A percentile compares a stretch with the other conserved stretches of the same genome.
phyloP scores from a whole-genome alignment of 2,329 filamentous ascomycete genomes.

The Thelonectria rubi region DNA sequence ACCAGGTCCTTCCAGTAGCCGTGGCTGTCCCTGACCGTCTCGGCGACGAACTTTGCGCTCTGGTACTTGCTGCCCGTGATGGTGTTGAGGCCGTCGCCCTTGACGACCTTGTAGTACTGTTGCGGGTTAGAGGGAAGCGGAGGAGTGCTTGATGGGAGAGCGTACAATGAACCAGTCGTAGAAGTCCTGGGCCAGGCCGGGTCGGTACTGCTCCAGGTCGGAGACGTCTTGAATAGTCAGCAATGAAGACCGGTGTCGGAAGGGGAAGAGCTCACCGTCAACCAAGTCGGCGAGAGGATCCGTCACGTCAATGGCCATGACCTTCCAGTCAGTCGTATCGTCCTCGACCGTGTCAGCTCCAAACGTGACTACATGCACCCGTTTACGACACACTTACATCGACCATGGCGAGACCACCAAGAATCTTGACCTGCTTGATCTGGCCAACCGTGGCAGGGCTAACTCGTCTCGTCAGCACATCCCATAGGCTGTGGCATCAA shows the following conservation, averaged over 20 bases:
- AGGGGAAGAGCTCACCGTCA: slow-evolving; percentile 44
- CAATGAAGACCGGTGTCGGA: fast-evolving
- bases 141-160: neutral
- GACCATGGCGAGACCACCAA: slow-evolving; percentile 51
- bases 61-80: slow-evolving; percentile 51
- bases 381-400: slow-evolving; percentile 41
- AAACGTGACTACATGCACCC: fast-evolving
- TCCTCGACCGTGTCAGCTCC: slow-evolving; percentile 31
- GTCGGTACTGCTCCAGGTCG: slow-evolving; percentile 52
- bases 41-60: slow-evolving; percentile 45
- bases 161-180: slow-evolving; percentile 53
- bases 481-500: no score
- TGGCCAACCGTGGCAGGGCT: slow-evolving; percentile 48
- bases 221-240: slow-evolving; percentile 44
- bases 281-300: slow-evolving; percentile 50
- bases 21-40: slow-evolving; percentile 49
- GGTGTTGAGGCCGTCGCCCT: slow-evolving; percentile 47
- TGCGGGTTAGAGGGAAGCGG: neutral
- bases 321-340: slow-evolving; percentile 52
- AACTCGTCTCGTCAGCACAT: neutral
- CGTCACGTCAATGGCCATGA: slow-evolving; percentile 50
- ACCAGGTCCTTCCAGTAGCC: slow-evolving; percentile 52
- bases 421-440: slow-evolving; percentile 53
- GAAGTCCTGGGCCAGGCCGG: slow-evolving; percentile 47
- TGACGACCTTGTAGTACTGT: slow-evolving; percentile 53